phyloP scores from a whole-genome alignment of 2,329 filamentous ascomycete genomes.

The Colletotrichum tanaceti region DNA sequence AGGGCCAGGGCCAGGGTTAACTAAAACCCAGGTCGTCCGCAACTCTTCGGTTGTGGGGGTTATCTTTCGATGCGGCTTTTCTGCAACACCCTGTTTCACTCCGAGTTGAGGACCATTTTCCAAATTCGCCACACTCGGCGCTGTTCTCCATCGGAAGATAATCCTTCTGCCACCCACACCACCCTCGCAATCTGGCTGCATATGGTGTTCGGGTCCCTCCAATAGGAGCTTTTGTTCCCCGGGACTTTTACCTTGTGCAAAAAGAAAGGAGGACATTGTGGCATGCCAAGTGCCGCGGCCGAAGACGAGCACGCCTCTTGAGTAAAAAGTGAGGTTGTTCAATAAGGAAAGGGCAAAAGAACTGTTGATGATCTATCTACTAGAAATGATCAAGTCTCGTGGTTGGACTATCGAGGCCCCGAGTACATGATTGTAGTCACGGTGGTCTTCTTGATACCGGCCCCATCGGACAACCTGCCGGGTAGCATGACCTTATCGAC shows the following conservation, averaged over 20 bases:
- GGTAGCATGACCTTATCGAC: constrained; percentile 26
- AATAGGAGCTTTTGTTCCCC: neutral
- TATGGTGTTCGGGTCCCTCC: neutral
- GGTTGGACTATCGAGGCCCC: neutral
- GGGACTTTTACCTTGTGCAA: constrained; percentile 5
- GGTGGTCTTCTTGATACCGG: constrained; percentile 47
- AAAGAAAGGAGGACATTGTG: constrained; percentile 5
- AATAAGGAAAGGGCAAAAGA: too few relatives aligned
- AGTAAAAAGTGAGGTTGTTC: too few relatives aligned
- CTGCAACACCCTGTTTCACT: neutral
- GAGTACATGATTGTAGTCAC: constrained; percentile 44
- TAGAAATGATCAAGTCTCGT: too few relatives aligned
- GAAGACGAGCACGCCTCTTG: too few relatives aligned
- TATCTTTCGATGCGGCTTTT: neutral
- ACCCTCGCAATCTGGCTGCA: neutral
- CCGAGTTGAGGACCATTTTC: neutral
- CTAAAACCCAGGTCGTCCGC: too few relatives aligned
- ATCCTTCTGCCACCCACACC: neutral
- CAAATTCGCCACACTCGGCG: constrained; percentile 18
- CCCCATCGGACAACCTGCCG: constrained; percentile 3
- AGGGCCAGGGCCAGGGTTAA: neutral
- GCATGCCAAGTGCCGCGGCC: neutral
- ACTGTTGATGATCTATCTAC: too few relatives aligned
- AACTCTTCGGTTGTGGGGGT: neutral
- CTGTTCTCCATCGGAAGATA: neutral